These are phyloP conservation scores for Coniophora puteana DNA, from an alignment of 1,284 basidiomycete species.

Conservation along the genomic window DNA sequence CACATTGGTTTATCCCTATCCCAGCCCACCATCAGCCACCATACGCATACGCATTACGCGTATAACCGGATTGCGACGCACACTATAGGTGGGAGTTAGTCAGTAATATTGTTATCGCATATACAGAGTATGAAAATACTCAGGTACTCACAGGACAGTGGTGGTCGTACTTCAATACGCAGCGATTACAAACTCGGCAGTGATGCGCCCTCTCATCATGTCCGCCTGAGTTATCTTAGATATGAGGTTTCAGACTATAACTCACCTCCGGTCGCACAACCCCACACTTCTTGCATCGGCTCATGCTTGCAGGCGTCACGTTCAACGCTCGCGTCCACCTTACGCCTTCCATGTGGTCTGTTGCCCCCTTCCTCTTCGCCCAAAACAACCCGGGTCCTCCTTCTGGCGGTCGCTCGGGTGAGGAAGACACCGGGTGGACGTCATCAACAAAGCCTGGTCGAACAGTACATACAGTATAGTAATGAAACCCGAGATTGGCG, in stretches of 20 bases:
- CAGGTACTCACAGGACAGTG: slow-evolving; percentile 77
- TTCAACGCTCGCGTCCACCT: slow-evolving; percentile 37
- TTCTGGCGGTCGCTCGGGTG: too few species aligned
- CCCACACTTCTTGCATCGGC: slow-evolving; percentile 69
- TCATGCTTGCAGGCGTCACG: slow-evolving; percentile 48
- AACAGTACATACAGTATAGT: slow-evolving; percentile 80
- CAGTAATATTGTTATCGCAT: background rate
- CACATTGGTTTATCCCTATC: slow-evolving; percentile 95
- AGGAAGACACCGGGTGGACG: too few species aligned
- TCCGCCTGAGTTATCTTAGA: slow-evolving; percentile 12
- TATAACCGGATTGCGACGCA: slow-evolving; percentile 1
- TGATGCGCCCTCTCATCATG: slow-evolving; percentile 83
- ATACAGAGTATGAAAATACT: slow-evolving; percentile 24
- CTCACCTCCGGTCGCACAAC: slow-evolving; percentile 80
- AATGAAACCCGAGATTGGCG: slow-evolving; percentile 77
- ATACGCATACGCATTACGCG: background rate
- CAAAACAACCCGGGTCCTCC: background rate
- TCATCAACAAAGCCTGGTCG: slow-evolving; percentile 63
- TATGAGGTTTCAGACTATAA: slow-evolving; percentile 9
- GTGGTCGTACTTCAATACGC: slow-evolving; percentile 93
- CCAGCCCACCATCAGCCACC: slow-evolving; percentile 1
- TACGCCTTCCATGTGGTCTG: too few species aligned
- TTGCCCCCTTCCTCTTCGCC: background rate
- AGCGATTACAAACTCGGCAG: slow-evolving; percentile 89
- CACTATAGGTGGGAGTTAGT: slow-evolving; percentile 5